Percentiles rank a stretch among this genome's conserved stretches.
Conservation (phyloP, 768 basidiomycete genomes). For the Mycena rebaudengoi region DNA sequence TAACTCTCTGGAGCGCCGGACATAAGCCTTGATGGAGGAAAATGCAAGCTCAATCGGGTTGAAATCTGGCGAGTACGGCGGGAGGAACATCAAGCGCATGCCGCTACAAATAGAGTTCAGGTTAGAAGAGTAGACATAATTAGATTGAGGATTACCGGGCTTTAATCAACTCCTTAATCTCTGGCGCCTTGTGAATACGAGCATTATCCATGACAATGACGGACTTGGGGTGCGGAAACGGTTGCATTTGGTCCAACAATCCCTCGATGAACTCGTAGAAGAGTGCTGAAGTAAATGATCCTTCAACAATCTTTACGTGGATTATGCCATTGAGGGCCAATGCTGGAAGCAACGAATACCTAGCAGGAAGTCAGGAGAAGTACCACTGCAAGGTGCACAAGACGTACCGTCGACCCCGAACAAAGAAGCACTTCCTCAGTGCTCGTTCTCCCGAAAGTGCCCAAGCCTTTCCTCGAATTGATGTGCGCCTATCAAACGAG, state of each 20-base stretch:
- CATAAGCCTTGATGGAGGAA: slow-evolving; percentile 10
- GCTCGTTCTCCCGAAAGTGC: no score
- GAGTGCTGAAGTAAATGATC: slow-evolving; percentile 33
- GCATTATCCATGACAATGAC: no score
- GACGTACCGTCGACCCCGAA: no score
- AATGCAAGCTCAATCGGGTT: slow-evolving; percentile 11
- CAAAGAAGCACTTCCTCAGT: no score
- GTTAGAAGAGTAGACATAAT: no score
- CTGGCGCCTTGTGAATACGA: no score
- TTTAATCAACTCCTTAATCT: no score
- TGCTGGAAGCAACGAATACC: slow-evolving; percentile 46
- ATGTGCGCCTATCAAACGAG: neutral
- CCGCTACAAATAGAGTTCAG: no score
- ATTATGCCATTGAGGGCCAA: slow-evolving; percentile 44
- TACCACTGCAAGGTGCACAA: neutral
- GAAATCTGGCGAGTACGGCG: slow-evolving; percentile 12
- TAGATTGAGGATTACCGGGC: no score
- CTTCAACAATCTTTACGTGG: slow-evolving; percentile 34
- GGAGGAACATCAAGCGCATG: slow-evolving; percentile 2
- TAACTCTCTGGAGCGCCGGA: neutral
- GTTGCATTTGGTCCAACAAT: slow-evolving; percentile 46
- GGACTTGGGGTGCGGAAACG: slow-evolving; percentile 42
- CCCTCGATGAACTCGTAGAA: slow-evolving; percentile 44
- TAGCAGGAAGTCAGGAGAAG: neutral
- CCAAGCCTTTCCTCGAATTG: no score